Evolutionary conservation across 768 basidiomycete species (phyloP).

Genomic region (Lactarius vividus): DNA sequence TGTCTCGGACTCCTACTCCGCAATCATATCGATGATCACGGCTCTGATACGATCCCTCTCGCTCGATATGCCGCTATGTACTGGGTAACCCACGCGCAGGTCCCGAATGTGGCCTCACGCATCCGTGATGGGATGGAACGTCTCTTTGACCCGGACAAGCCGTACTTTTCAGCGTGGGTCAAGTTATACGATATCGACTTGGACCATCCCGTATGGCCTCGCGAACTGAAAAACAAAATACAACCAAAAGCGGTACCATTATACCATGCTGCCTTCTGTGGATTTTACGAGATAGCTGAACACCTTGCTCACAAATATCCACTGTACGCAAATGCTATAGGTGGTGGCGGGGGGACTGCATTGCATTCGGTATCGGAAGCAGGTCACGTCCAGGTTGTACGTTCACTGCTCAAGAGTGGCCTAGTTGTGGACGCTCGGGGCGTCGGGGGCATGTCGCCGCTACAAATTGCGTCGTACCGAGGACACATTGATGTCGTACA

Average conservation of each 20-base stretch:
- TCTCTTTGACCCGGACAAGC: not conserved
- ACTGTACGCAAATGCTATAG: too few relatives aligned
- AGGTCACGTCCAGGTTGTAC: too few relatives aligned
- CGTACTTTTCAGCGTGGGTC: not conserved
- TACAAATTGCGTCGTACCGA: not conserved
- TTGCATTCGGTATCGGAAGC: too few relatives aligned
- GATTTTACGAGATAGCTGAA: not conserved
- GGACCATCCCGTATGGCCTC: not conserved
- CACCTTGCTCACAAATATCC: not conserved
- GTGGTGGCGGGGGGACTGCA: too few relatives aligned
- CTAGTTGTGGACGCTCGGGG: too few relatives aligned
- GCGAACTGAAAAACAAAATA: not conserved
- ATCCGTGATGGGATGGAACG: not conserved
- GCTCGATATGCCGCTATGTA: not conserved
- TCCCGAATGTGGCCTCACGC: not conserved
- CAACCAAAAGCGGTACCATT: not conserved
- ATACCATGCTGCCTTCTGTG: not conserved
- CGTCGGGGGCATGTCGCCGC: not conserved
- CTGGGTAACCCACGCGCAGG: not conserved
- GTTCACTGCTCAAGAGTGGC: too few relatives aligned
- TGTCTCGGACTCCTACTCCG: not conserved
- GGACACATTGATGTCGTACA: not conserved
- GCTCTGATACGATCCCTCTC: not conserved
- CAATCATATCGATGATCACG: not conserved
- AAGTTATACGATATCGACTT: not conserved